Conservation (phyloP, 768 basidiomycete genomes). For the Suillus ampliporus region DNA sequence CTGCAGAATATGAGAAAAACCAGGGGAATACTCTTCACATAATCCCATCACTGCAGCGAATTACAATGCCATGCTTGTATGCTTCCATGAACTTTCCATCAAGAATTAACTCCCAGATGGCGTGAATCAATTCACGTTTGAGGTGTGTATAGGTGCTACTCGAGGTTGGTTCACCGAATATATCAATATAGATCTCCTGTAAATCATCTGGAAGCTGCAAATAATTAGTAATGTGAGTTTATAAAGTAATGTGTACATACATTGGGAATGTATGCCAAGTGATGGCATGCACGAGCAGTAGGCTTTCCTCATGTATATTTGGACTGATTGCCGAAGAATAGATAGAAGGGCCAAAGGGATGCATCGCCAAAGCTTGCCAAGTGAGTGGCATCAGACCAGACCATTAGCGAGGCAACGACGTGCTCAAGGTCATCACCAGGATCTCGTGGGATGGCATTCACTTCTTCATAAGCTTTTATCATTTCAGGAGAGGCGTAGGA, state of each 20-base stretch:
- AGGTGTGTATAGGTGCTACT: conserved; percentile 16
- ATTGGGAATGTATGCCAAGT: background rate
- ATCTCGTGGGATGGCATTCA: no score
- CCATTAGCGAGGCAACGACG: no score
- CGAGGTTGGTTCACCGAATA: conserved; percentile 5
- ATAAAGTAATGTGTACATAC: conserved; percentile 7
- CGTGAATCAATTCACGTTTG: conserved; percentile 26
- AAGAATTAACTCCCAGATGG: conserved; percentile 22
- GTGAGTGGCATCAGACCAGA: no score
- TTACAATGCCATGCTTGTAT: conserved; percentile 28
- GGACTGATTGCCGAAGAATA: no score
- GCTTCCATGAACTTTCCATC: conserved; percentile 29
- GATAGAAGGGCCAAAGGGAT: no score
- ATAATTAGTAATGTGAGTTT: background rate
- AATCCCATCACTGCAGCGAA: conserved; percentile 23
- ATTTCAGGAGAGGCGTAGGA: conserved; percentile 11
- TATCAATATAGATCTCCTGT: conserved; percentile 4
- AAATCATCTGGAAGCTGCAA: conserved; percentile 10
- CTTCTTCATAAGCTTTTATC: background rate
- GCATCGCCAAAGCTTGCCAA: no score
- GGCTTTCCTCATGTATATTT: no score
- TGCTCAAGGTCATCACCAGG: no score
- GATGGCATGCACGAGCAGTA: no score
- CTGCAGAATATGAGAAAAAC: conserved; percentile 30
- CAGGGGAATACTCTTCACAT: conserved; percentile 22